Evolutionary conservation across 2,329 filamentous ascomycete genomes (phyloP).

Genomic region (Fusarium sp.): DNA sequence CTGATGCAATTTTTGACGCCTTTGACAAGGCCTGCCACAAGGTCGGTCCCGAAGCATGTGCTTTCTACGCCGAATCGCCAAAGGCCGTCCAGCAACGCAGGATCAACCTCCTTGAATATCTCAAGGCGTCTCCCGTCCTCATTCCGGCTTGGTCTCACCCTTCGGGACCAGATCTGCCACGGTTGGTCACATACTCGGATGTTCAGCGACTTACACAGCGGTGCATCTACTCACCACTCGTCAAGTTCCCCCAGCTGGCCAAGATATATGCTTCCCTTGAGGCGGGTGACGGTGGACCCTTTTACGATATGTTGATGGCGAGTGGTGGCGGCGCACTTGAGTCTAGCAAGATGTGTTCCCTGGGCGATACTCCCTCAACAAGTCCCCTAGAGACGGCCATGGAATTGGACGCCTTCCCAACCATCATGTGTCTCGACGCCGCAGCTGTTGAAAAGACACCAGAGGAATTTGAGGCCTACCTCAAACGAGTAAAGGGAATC

Average conservation of each 20-base stretch:
- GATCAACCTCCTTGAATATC: conserved; percentile 49
- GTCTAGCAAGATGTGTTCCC: conserved; percentile 34
- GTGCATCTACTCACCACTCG: conserved; percentile 56
- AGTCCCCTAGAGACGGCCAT: conserved; percentile 38
- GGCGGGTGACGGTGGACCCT: conserved; percentile 54
- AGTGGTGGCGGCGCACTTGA: conserved; percentile 6
- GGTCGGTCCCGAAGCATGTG: conserved; percentile 58
- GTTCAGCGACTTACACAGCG: conserved; percentile 54
- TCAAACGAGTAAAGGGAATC: conserved; percentile 46
- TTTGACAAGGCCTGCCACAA: conserved; percentile 63
- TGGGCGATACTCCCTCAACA: conserved; percentile 43
- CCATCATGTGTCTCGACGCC: conserved; percentile 57
- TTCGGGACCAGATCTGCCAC: conserved; percentile 52
- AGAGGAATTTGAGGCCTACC: conserved; percentile 48
- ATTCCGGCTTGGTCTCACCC: conserved; percentile 44
- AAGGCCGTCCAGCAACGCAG: conserved; percentile 52
- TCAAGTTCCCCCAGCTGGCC: conserved; percentile 54
- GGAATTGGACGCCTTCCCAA: conserved; percentile 53
- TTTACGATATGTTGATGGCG: conserved; percentile 48
- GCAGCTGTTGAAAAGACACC: conserved; percentile 45
- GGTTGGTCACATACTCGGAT: conserved; percentile 59
- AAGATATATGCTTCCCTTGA: conserved; percentile 54
- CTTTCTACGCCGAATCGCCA: conserved; percentile 52
- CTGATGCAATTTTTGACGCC: conserved; percentile 60
- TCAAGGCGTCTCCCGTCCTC: conserved; percentile 56